These are phyloP conservation scores for Daldinia caldariorum DNA, from an alignment of 495 filamentous ascomycete species.

Conservation along the genomic window DNA sequence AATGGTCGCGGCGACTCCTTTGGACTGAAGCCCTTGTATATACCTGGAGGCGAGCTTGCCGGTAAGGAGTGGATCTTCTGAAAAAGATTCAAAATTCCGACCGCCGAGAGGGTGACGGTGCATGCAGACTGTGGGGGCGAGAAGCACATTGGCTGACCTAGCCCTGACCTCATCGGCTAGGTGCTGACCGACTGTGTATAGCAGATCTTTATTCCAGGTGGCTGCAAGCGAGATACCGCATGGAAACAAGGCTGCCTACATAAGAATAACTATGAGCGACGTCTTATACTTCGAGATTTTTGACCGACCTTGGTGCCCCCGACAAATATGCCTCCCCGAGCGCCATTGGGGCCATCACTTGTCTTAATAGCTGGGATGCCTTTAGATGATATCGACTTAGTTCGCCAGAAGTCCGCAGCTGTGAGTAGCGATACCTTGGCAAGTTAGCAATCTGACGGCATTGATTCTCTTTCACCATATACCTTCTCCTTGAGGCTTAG, in stretches of 20 bases:
- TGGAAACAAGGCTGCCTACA: constrained; percentile 75
- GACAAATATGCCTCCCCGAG: constrained; percentile 74
- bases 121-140: constrained; percentile 85
- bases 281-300: neutral
- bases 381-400: constrained; percentile 71
- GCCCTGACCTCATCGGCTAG: constrained; percentile 77
- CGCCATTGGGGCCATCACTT: constrained; percentile 83
- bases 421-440: constrained; percentile 66
- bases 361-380: constrained; percentile 76
- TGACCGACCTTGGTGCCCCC: constrained; percentile 67
- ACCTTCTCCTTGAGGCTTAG: constrained; percentile 67
- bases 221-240: constrained; percentile 80
- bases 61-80: constrained; percentile 82
- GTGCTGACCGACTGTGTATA: constrained; percentile 73
- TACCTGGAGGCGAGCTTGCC: constrained; percentile 79
- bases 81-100: constrained; percentile 87
- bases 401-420: constrained; percentile 83
- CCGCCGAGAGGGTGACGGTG: constrained; percentile 85
- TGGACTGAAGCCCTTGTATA: constrained; percentile 77
- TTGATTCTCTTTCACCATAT: constrained; percentile 9
- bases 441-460: constrained; percentile 39
- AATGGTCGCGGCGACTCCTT: constrained; percentile 78
- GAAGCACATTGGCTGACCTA: constrained; percentile 75
- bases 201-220: constrained; percentile 78
- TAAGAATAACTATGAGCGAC: constrained; percentile 47